A percentile compares a stretch with the other conserved stretches of the same genome.
These are phyloP conservation scores for Salvia sclarea DNA, from an alignment of 305 asterid genomes.

Conservation along the genomic window DNA sequence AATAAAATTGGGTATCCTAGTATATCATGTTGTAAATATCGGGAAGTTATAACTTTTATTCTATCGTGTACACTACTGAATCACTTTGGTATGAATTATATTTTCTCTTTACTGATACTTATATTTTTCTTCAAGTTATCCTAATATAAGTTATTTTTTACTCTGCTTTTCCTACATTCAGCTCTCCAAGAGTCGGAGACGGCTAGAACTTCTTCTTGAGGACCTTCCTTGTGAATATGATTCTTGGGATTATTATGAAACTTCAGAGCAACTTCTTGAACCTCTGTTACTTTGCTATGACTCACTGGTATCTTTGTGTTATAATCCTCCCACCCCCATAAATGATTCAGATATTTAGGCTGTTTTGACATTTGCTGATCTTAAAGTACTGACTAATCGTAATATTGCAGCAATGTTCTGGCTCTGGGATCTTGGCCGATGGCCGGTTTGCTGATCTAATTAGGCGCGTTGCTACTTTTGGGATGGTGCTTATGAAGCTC, in stretches of 20 bases:
- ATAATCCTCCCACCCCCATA: not conserved
- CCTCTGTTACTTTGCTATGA: constrained; percentile 83
- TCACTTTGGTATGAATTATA: not conserved
- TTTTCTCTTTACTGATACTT: constrained; percentile 22
- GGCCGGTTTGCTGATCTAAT: constrained; percentile 91
- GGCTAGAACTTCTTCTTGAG: constrained; percentile 90
- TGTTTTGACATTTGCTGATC: constrained; percentile 8
- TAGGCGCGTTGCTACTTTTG: constrained; percentile 86
- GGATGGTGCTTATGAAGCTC: constrained; percentile 95
- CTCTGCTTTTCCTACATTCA: constrained; percentile 33
- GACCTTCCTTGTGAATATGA: constrained; percentile 92
- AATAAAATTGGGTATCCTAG: not conserved
- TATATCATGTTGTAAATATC: not conserved
- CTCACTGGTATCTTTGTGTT: constrained; percentile 62
- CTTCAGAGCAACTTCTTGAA: constrained; percentile 83
- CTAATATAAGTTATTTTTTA: constrained; percentile 4
- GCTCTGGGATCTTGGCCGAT: constrained; percentile 89
- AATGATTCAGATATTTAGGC: constrained; percentile 20
- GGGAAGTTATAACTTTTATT: not conserved
- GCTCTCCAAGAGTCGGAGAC: constrained; percentile 81
- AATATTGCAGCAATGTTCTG: constrained; percentile 74
- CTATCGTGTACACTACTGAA: not conserved
- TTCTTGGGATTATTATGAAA: constrained; percentile 77
- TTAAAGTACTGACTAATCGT: constrained; percentile 18
- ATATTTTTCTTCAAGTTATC: not conserved